Percentiles rank a stretch among this genome's conserved stretches.
Conservation (phyloP, 2,329 filamentous ascomycete genomes). For the Apiospora arundinis region DNA sequence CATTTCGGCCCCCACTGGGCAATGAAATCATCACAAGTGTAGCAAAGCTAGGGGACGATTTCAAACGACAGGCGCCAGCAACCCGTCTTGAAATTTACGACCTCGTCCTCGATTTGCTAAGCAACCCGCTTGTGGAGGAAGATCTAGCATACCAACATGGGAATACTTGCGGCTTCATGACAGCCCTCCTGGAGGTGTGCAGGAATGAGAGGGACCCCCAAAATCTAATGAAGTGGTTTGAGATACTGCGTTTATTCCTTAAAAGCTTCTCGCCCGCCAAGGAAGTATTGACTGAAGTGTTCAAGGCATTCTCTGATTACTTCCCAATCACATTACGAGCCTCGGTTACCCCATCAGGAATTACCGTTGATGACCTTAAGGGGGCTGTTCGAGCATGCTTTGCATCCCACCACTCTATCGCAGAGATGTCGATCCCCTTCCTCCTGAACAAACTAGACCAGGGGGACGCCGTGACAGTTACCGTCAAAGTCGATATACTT, state of each 20-base stretch:
- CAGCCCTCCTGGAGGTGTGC: constrained; percentile 57
- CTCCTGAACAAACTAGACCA: constrained; percentile 64
- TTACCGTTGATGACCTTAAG: constrained; percentile 65
- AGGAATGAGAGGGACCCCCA: constrained; percentile 62
- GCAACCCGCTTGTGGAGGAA: constrained; percentile 48
- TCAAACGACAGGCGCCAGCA: constrained; percentile 56
- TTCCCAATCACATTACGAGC: constrained; percentile 65
- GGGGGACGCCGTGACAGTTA: constrained; percentile 62
- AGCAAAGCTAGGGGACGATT: constrained; percentile 61
- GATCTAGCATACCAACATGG: constrained; percentile 54
- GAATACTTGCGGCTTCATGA: constrained; percentile 53
- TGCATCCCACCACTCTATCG: constrained; percentile 53
- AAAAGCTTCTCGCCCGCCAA: constrained; percentile 51
- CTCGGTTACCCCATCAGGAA: constrained; percentile 53
- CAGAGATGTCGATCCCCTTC: constrained; percentile 57
- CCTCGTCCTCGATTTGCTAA: constrained; percentile 52
- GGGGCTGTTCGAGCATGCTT: constrained; percentile 60
- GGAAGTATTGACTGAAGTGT: constrained; percentile 56
- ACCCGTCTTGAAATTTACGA: constrained; percentile 61
- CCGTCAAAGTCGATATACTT: constrained; percentile 66
- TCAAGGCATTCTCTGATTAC: constrained; percentile 63
- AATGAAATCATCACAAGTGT: constrained; percentile 56
- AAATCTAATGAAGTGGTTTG: constrained; percentile 64
- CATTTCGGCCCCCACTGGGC: constrained; percentile 56
- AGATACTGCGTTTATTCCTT: constrained; percentile 53